Evolutionary conservation across 2,329 filamentous ascomycete species (phyloP).

Genomic region (Arachnopeziza araneosa): DNA sequence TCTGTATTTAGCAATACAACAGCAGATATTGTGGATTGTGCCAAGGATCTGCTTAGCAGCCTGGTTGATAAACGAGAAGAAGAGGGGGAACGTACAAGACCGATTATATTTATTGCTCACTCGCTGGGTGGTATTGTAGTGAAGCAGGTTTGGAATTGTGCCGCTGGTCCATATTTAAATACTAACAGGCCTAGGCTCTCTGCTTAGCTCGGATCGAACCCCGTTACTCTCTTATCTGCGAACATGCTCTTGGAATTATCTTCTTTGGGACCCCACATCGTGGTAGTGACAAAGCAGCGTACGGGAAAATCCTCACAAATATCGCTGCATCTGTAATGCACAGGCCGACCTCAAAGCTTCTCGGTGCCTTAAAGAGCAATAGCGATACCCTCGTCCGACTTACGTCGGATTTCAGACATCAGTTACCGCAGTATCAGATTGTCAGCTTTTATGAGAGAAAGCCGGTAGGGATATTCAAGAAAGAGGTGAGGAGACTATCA

Average conservation of each 20-base stretch:
- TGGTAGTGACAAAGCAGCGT: constrained; percentile 18
- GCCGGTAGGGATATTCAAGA: constrained; percentile 1
- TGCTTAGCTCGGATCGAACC: not conserved
- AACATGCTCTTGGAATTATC: not conserved
- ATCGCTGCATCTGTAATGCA: not conserved
- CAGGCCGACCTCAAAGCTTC: constrained; percentile 3
- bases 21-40: constrained; percentile 5
- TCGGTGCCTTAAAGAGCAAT: constrained; percentile 7
- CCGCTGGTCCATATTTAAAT: not conserved
- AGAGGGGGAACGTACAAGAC: constrained; percentile 1
- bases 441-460: constrained; percentile 8
- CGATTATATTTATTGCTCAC: constrained; percentile 34
- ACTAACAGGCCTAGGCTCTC: not conserved
- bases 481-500: not conserved
- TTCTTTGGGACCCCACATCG: not conserved
- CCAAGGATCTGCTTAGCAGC: constrained; percentile 2
- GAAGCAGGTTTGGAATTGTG: constrained; percentile 1
- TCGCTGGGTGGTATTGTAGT: constrained; percentile 36
- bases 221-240: constrained; percentile 20
- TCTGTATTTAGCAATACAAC: constrained; percentile 2
- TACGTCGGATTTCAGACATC: constrained; percentile 3
- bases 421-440: constrained; percentile 2
- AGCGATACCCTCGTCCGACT: constrained; percentile 1
- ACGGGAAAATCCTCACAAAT: not conserved
- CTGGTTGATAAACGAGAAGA: constrained; percentile 1